Conservation (phyloP, 2,329 filamentous ascomycete genomes). For the Ascochyta fabae region DNA sequence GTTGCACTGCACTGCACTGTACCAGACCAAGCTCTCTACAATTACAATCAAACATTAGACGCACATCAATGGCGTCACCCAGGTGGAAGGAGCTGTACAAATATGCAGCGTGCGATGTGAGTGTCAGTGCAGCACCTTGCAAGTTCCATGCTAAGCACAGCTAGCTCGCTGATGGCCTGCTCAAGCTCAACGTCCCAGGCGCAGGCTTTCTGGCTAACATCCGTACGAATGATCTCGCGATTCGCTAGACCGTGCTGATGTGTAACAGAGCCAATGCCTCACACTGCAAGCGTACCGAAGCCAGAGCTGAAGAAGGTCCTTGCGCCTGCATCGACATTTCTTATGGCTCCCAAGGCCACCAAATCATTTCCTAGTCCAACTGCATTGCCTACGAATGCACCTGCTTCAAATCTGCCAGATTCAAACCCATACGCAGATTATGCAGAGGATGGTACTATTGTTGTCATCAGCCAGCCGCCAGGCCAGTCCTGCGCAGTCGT, state of each 20-base stretch:
- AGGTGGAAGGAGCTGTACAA: conserved; percentile 41
- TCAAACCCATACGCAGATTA: conserved; percentile 72
- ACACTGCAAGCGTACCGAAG: conserved; percentile 27
- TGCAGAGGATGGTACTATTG: conserved; percentile 64
- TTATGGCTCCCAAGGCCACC: conserved; percentile 66
- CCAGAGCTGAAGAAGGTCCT: conserved; percentile 44
- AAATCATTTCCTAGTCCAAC: conserved; percentile 48
- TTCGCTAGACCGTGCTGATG: neutral
- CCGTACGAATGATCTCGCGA: conserved; percentile 50
- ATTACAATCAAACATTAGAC: neutral
- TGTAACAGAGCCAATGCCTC: conserved; percentile 34
- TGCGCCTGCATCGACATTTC: conserved; percentile 65
- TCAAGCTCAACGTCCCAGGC: conserved; percentile 70
- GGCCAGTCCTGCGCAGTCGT: conserved; percentile 73
- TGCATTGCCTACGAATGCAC: conserved; percentile 40
- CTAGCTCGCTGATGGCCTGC: conserved; percentile 69
- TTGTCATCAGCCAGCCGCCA: conserved; percentile 70
- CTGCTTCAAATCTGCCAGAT: conserved; percentile 34
- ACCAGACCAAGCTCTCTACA: neutral
- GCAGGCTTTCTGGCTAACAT: conserved; percentile 73
- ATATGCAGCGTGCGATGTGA: conserved; percentile 46
- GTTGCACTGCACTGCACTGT: neutral
- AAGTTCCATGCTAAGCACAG: conserved; percentile 18
- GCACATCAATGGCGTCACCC: conserved; percentile 29
- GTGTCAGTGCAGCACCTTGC: neutral